Percentiles rank a stretch among this genome's conserved stretches.
Conservation (phyloP, 495 filamentous ascomycete genomes). For the Hypoxylon trugodes region DNA sequence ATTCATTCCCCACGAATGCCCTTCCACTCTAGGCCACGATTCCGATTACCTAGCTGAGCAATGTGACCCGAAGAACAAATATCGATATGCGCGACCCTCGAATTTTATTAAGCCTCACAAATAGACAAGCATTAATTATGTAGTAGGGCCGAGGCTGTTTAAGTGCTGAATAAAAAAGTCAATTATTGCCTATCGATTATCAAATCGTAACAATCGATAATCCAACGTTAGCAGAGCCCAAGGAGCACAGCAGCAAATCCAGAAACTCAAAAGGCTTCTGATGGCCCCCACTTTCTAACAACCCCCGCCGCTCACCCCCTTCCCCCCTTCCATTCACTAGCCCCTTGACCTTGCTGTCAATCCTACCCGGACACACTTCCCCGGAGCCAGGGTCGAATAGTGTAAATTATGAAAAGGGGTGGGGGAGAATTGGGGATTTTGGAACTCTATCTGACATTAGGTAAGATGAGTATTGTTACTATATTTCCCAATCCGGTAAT, state of each 20-base stretch:
- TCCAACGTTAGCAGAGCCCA: neutral
- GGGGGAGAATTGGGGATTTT: neutral
- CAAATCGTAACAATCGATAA: constrained; percentile 38
- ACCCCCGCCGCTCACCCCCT: constrained; percentile 11
- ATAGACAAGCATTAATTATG: no score
- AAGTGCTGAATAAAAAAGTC: neutral
- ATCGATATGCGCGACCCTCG: no score
- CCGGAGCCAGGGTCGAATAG: constrained; percentile 36
- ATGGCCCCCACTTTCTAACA: neutral
- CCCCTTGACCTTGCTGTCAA: constrained; percentile 35
- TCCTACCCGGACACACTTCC: constrained; percentile 37
- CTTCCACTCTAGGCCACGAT: no score
- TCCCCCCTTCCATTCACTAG: constrained; percentile 1
- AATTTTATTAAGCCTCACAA: no score
- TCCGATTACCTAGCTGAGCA: no score
- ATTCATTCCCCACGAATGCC: no score
- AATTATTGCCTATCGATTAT: constrained; percentile 25
- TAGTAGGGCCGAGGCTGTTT: neutral
- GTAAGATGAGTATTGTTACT: constrained; percentile 14
- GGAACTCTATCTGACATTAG: constrained; percentile 13
- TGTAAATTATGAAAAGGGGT: constrained; percentile 26
- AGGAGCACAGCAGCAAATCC: neutral
- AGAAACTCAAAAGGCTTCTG: constrained; percentile 4
- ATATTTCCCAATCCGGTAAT: constrained; percentile 23
- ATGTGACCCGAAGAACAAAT: no score